Percentiles rank a stretch among this genome's conserved stretches.
These are phyloP conservation scores for Dactylellina sp. DNA, from an alignment of 2,329 filamentous ascomycete genomes.

Conservation along the genomic window DNA sequence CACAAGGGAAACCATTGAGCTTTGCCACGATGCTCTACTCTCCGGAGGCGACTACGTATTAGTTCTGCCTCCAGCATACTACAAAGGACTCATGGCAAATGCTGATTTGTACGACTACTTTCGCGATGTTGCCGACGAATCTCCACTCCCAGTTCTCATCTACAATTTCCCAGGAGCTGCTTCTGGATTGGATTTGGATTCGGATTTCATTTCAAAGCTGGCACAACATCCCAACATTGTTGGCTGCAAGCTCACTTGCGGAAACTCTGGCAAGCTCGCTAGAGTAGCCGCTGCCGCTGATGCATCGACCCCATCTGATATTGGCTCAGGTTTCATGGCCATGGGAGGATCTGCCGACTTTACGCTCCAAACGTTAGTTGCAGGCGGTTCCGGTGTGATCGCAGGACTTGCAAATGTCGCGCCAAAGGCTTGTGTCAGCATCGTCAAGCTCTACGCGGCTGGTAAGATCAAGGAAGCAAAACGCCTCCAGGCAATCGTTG, in stretches of 20 bases:
- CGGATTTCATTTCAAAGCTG: constrained; percentile 83
- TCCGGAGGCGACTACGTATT: constrained; percentile 84
- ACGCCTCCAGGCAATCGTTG: constrained; percentile 79
- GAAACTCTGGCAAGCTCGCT: constrained; percentile 88
- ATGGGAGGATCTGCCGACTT: constrained; percentile 91
- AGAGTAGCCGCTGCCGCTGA: constrained; percentile 79
- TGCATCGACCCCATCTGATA: constrained; percentile 74
- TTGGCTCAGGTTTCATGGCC: constrained; percentile 79
- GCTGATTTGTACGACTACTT: constrained; percentile 79
- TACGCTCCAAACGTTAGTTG: constrained; percentile 81
- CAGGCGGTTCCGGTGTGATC: constrained; percentile 84
- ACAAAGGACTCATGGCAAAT: constrained; percentile 80
- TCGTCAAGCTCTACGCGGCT: constrained; percentile 80
- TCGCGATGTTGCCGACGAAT: constrained; percentile 78
- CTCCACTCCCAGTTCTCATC: constrained; percentile 80
- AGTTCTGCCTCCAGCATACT: constrained; percentile 84
- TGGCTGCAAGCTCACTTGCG: constrained; percentile 92
- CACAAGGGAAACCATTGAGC: constrained; percentile 81
- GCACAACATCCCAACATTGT: constrained; percentile 84
- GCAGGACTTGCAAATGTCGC: constrained; percentile 87
- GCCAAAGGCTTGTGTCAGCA: constrained; percentile 81
- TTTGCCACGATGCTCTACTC: constrained; percentile 74
- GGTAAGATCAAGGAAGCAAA: constrained; percentile 81
- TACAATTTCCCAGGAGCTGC: constrained; percentile 95
- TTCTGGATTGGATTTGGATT: constrained; percentile 88